phyloP scores from a whole-genome alignment of 768 basidiomycete species.

The Rhodosporidiobolus sp. region DNA sequence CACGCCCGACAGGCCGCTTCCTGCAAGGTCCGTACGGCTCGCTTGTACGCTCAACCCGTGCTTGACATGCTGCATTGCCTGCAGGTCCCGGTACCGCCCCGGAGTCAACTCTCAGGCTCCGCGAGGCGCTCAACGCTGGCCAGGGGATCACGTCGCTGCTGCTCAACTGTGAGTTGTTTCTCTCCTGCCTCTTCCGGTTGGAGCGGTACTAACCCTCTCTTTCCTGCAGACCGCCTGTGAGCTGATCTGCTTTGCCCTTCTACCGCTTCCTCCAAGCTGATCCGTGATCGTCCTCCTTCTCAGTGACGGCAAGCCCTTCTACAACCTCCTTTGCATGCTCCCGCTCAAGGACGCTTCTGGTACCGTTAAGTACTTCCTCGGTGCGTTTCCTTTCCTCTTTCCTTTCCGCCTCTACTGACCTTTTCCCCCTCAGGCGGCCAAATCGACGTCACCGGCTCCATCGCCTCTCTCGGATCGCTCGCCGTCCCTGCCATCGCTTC shows the following conservation, averaged over 20 bases:
- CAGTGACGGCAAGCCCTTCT: constrained; percentile 14
- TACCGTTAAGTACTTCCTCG: constrained; percentile 19
- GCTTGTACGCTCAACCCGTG: too few species aligned
- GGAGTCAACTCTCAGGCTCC: neutral
- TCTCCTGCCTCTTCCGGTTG: neutral
- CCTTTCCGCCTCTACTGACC: neutral
- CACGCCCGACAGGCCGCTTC: constrained; percentile 21
- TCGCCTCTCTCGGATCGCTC: neutral
- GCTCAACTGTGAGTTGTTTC: constrained; percentile 25
- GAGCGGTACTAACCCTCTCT: too few species aligned
- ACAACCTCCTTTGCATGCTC: constrained; percentile 16
- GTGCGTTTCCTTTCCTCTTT: neutral
- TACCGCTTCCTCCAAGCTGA: neutral
- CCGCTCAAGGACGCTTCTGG: constrained; percentile 8
- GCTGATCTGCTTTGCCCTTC: too few species aligned
- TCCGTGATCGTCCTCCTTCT: neutral
- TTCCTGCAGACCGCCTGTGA: neutral
- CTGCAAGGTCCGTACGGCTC: constrained; percentile 26
- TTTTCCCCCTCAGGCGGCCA: constrained; percentile 7
- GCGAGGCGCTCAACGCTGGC: constrained; percentile 21
- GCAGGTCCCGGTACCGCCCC: constrained; percentile 20
- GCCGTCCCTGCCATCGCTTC: neutral
- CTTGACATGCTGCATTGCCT: too few species aligned
- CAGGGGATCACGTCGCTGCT: constrained; percentile 18
- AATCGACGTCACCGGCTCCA: constrained; percentile 9